Evolutionary conservation across 2,329 filamentous ascomycete species (phyloP), one percentile per base, ranked within the genome.

Genomic region (Canariomyces notabilis): DNA sequence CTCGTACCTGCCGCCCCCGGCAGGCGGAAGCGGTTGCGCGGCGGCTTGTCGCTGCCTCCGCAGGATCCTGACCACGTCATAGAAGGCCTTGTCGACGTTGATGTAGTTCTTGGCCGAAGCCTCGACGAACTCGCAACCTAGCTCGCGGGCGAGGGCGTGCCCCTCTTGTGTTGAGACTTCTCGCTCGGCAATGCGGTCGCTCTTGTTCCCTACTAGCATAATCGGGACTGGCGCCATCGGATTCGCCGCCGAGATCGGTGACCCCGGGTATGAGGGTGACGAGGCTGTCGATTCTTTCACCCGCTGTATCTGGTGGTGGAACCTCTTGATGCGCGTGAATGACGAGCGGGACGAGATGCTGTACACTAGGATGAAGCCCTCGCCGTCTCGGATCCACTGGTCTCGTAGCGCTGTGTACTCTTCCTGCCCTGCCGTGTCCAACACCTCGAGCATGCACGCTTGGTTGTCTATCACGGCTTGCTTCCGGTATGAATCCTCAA

Each of bases 141-240:
- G 74, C 61, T 96, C 89, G 60, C 90, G 86, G 45, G 93, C 91
- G 32, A 97, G 73, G 42, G 90, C 89, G 57, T 89, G 87, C 14
- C 93, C 93, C 70, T 98, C 93, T 67, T 97, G 93, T 41, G 90
- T 95, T 2, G 90, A 96, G 3, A 97, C 93, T 63, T 96, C 91
- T 56, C 93, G 82, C 70, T 97, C 93, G 21, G 91, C 95, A 37
- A 95, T 89, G 60, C 93, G 80, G 69, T 98, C 93, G 70, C 89
- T 95, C 74, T 98, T 98, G 76, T 98, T 97, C 57, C 93, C 93
- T 29, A 98, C 93, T 22, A 98, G 78, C 93, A 98, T 97, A 61
- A 98, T 88, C 37, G 93, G 93, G 14, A 93, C 89, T 16, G 85
- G 85, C 53, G 80, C 76, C 53, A 79, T 80, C 20, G 79, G 70